Evolutionary conservation across 1,284 basidiomycete species (phyloP).

Genomic region (Apiotrichum mycotoxinovorans): DNA sequence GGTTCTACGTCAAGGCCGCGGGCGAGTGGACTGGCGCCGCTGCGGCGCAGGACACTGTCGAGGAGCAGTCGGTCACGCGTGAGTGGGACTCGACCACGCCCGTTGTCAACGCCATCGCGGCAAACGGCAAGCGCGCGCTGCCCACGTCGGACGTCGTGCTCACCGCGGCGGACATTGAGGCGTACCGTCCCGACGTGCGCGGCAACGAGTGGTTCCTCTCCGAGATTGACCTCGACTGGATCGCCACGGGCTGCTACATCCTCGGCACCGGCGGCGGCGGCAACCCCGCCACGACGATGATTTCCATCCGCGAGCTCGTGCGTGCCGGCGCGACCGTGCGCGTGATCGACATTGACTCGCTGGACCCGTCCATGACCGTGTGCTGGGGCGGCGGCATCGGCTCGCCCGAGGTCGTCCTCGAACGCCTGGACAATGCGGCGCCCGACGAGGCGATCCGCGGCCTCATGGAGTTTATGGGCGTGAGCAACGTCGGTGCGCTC

Average conservation of each 20-base stretch:
- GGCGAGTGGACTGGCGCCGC: constrained; percentile 37
- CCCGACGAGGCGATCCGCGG: constrained; percentile 7
- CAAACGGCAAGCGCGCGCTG: constrained; percentile 11
- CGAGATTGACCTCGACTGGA: constrained; percentile 41
- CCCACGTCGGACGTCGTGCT: constrained; percentile 2
- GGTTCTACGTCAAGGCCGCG: constrained; percentile 46
- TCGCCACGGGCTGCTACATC: constrained; percentile 41
- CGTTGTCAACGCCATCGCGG: not conserved
- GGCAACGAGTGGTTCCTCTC: constrained; percentile 34
- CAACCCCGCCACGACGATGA: constrained; percentile 22
- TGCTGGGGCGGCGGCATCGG: constrained; percentile 52
- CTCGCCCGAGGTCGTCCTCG: constrained; percentile 52
- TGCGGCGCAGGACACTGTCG: not conserved
- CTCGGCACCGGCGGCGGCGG: constrained; percentile 44
- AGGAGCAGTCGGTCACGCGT: not conserved
- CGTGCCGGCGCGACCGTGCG: constrained; percentile 27
- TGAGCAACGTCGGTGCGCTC: constrained; percentile 20
- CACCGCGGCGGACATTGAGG: constrained; percentile 16
- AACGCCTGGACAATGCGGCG: constrained; percentile 27
- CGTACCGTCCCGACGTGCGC: constrained; percentile 30
- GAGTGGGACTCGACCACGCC: constrained; percentile 3
- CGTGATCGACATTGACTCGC: constrained; percentile 30
- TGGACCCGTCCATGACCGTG: constrained; percentile 20
- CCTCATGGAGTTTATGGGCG: constrained; percentile 18
- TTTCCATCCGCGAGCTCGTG: constrained; percentile 32